These are phyloP conservation scores for Albizia julibrissin DNA, from an alignment of 306 rosid genomes.

Conservation along the genomic window DNA sequence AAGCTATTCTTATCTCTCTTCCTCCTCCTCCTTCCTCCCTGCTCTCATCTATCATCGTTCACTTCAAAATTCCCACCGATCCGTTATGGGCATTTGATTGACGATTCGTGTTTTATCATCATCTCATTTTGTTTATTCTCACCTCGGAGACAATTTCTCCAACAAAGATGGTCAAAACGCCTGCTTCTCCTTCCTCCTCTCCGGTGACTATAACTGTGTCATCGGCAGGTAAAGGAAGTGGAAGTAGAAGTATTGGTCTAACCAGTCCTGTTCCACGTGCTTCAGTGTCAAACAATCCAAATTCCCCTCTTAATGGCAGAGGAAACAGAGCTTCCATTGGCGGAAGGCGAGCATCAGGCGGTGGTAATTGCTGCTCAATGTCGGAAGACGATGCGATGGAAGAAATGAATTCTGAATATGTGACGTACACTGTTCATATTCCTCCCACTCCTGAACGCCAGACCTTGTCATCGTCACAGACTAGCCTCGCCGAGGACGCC, in stretches of 20 bases:
- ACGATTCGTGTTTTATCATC: slow-evolving; percentile 4
- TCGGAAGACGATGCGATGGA: slow-evolving; percentile 43
- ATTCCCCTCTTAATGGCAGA: slow-evolving; percentile 66
- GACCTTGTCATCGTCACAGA: slow-evolving; percentile 55
- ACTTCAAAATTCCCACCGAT: slow-evolving; percentile 12
- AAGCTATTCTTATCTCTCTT: background rate
- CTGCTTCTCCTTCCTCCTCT: slow-evolving; percentile 70
- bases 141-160: background rate
- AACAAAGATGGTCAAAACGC: slow-evolving; percentile 52
- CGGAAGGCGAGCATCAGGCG: slow-evolving; percentile 46
- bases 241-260: slow-evolving; percentile 66
- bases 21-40: background rate
- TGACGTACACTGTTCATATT: slow-evolving; percentile 77
- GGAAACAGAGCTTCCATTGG: slow-evolving; percentile 43
- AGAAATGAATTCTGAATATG: slow-evolving; percentile 52
- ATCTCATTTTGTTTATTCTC: background rate
- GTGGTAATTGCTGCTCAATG: slow-evolving; percentile 41
- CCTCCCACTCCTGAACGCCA: slow-evolving; percentile 88
- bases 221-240: slow-evolving; percentile 57
- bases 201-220: slow-evolving; percentile 81
- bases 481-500: slow-evolving; percentile 49
- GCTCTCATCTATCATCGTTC: background rate
- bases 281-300: slow-evolving; percentile 63
- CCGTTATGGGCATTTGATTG: slow-evolving; percentile 31
- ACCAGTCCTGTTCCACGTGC: slow-evolving; percentile 77